Evolutionary conservation across 1,284 basidiomycete species (phyloP).

Genomic region (Pseudozyma hubeiensis): DNA sequence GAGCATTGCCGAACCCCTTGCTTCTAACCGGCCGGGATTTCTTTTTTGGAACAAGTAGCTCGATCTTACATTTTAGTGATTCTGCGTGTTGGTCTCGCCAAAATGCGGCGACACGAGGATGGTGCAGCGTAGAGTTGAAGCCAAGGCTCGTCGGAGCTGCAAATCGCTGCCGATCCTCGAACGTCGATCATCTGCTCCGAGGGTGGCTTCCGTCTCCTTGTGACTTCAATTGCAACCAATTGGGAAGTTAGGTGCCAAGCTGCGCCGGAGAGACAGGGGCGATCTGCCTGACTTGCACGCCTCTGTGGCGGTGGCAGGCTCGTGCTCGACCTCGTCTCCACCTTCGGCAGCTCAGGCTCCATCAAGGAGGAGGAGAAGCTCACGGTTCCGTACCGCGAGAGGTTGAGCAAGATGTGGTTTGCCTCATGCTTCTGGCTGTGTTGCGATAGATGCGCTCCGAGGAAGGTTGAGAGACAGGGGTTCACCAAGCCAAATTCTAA

Average conservation of each 20-base stretch:
- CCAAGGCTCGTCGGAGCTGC: conserved; percentile 26
- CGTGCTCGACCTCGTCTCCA: too few species aligned
- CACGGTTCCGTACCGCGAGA: too few species aligned
- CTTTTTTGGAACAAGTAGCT: not conserved
- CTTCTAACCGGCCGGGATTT: conserved; percentile 11
- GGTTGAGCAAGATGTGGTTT: too few species aligned
- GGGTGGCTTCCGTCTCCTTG: not conserved
- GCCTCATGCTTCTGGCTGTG: too few species aligned
- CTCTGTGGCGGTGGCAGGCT: too few species aligned
- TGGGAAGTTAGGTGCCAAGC: not conserved
- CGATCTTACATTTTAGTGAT: conserved; percentile 14
- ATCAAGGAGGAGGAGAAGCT: too few species aligned
- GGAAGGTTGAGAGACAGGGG: conserved; percentile 15
- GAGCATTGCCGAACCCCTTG: conserved; percentile 9
- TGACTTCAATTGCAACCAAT: not conserved
- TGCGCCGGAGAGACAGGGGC: not conserved
- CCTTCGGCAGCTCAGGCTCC: too few species aligned
- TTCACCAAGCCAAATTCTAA: not conserved
- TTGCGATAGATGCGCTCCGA: not conserved
- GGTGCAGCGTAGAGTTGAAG: conserved; percentile 25
- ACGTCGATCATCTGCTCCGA: not conserved
- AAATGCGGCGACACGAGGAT: not conserved
- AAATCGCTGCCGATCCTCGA: conserved; percentile 8
- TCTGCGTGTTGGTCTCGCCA: conserved; percentile 15
- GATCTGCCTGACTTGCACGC: not conserved